Evolutionary conservation across 2,329 filamentous ascomycete species (phyloP), one percentile per base, ranked within the genome.

Genomic region (Calonectria crousiana): DNA sequence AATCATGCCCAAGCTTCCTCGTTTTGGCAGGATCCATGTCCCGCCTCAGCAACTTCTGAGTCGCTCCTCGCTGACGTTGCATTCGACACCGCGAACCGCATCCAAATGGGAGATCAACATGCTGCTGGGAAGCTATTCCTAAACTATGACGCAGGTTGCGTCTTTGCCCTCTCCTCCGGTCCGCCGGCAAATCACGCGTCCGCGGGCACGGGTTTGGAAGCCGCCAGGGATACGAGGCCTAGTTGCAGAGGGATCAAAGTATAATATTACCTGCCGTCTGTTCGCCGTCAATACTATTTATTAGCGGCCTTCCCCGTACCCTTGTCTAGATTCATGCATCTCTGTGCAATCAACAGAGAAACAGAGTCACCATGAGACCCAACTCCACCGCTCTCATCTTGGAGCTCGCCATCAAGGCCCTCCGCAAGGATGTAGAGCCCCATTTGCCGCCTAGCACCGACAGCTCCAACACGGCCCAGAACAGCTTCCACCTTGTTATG

Each of bases 11-110:
- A 30, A 62, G 32, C 34, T 41, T 62, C 56, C 56, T 62, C 56
- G 34, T 62, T 41, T 62, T 62, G 56, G 56, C n/a, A 62, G 56
- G 56, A 62, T 62, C 56, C 56, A 60, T 60, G 56, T 38, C 36
- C 10, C n/a, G 5, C 14, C 56, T 38, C 23, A 28, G 36, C n/a
- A 62, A 18, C 26, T 26, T 18, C 36, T 62, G 34, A 62, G 26
- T 41, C 36, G 16, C n/a, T 38, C 14, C n/a, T 62, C 56, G 36
- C 34, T 26, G 23, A 38, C 56, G 56, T 62, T 62, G 56, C 56
- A 62, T 62, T 41, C 56, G 38, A 41, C 56, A 62, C 34, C 56
- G 56, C 34, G 38, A 62, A 62, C 38, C 14, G 34, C 56, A 23
- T 38, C 34, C 34, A 26, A 62, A 62, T 14, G 28, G 56, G 26